Percentiles rank a stretch among this genome's conserved stretches.
These are phyloP conservation scores for Dichotomopilus funicola DNA, from an alignment of 2,329 filamentous ascomycete genomes.

Conservation along the genomic window DNA sequence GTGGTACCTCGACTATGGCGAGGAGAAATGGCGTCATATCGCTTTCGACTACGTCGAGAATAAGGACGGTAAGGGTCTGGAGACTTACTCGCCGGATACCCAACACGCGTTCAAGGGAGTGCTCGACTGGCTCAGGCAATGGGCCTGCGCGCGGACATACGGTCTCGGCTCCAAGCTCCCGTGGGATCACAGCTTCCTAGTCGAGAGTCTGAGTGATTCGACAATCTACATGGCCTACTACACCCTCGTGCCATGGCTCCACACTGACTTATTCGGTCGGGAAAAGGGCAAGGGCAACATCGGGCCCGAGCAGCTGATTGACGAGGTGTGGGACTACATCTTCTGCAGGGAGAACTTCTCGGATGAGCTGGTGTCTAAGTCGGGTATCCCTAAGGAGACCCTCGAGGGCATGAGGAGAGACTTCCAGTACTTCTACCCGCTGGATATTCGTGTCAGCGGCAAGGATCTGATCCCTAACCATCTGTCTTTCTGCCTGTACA, in stretches of 20 bases:
- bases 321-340: slow-evolving; percentile 94
- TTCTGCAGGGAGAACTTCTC: slow-evolving; percentile 69
- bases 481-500: slow-evolving; percentile 91
- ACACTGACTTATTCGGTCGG: slow-evolving; percentile 80
- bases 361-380: slow-evolving; percentile 57
- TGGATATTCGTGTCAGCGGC: slow-evolving; percentile 80
- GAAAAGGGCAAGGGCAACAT: slow-evolving; percentile 63
- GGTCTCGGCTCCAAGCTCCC: slow-evolving; percentile 91
- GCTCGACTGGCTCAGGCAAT: slow-evolving; percentile 87
- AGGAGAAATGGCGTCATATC: slow-evolving; percentile 74
- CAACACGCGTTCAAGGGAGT: slow-evolving; percentile 78
- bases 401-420: slow-evolving; percentile 79
- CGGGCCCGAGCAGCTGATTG: slow-evolving; percentile 78
- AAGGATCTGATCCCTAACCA: slow-evolving; percentile 94
- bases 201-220: slow-evolving; percentile 67
- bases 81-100: slow-evolving; percentile 73
- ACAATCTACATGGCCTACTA: slow-evolving; percentile 90
- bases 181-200: slow-evolving; percentile 85
- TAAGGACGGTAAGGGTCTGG: slow-evolving; percentile 59
- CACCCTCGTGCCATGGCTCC: slow-evolving; percentile 59
- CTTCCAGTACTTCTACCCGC: slow-evolving; percentile 95
- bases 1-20: slow-evolving; percentile 97
- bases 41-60: slow-evolving; percentile 68
- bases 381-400: slow-evolving; percentile 65
- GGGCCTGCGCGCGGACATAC: slow-evolving; percentile 88